Percentiles rank a stretch among this genome's conserved stretches.
Conservation (phyloP, 768 basidiomycete species). For the Trametes sanguinea region DNA sequence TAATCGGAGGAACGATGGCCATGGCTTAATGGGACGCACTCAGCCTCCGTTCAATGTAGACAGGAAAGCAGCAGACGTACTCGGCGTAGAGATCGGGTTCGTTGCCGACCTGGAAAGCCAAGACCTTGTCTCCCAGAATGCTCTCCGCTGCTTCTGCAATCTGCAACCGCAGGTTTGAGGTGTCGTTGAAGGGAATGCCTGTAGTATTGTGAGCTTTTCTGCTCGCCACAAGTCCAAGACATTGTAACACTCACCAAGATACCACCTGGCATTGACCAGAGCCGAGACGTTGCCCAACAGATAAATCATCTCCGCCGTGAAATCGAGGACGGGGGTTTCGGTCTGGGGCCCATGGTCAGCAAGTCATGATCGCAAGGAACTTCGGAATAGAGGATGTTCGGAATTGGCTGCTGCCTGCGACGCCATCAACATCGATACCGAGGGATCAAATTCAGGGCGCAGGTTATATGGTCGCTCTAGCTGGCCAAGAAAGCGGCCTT, state of each 20-base stretch:
- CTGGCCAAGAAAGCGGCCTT: neutral
- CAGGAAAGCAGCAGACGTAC: conserved; percentile 7
- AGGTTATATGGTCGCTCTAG: conserved; percentile 26
- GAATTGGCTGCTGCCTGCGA: neutral
- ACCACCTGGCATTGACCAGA: conserved; percentile 49
- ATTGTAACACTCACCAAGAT: conserved; percentile 34
- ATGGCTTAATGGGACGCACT: conserved; percentile 28
- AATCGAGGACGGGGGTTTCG: conserved; percentile 50
- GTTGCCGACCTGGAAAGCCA: conserved; percentile 71
- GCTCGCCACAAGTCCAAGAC: no score
- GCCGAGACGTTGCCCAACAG: conserved; percentile 47
- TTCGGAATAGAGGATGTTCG: no score
- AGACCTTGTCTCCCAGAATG: conserved; percentile 65
- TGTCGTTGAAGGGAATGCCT: conserved; percentile 69
- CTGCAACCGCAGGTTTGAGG: conserved; percentile 49
- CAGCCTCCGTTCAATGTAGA: neutral
- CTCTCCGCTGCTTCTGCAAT: conserved; percentile 59
- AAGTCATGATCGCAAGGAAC: neutral
- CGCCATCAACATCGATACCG: neutral
- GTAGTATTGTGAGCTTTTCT: conserved; percentile 17
- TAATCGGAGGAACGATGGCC: conserved; percentile 38
- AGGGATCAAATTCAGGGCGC: conserved; percentile 25
- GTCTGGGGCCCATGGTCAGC: conserved; percentile 36
- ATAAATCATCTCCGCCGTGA: conserved; percentile 52
- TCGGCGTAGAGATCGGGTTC: conserved; percentile 73